A percentile compares a stretch with the other conserved stretches of the same genome.
Conservation (phyloP, 441 rosid genomes). For the Aquilaria agallochum region DNA sequence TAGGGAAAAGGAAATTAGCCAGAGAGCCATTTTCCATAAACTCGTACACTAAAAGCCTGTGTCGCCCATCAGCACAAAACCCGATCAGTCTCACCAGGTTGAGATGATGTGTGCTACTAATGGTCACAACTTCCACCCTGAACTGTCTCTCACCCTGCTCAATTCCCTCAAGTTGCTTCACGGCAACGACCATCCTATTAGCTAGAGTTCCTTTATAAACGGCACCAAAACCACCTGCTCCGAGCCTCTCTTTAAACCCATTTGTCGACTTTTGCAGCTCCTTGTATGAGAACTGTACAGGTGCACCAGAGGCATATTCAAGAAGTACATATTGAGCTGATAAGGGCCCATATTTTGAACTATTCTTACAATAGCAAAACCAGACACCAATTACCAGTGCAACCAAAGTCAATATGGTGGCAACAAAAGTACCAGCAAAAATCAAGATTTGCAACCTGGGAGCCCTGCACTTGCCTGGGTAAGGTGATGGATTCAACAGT, state of each 20-base stretch:
- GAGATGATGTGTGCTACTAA: slow-evolving; percentile 62
- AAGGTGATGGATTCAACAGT: slow-evolving; percentile 27
- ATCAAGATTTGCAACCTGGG: slow-evolving; percentile 35
- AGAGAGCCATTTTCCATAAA: slow-evolving; percentile 58
- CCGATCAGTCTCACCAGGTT: slow-evolving; percentile 58
- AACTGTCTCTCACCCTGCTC: slow-evolving; percentile 64
- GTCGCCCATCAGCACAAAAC: slow-evolving; percentile 54
- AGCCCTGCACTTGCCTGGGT: slow-evolving; percentile 13
- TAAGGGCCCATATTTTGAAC: slow-evolving; percentile 28
- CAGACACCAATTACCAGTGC: slow-evolving; percentile 40
- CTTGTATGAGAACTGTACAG: slow-evolving; percentile 53
- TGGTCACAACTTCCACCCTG: slow-evolving; percentile 62
- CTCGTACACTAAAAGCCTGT: slow-evolving; percentile 56
- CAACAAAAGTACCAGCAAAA: slow-evolving; percentile 24
- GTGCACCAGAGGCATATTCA: slow-evolving; percentile 63
- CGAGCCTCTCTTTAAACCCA: slow-evolving; percentile 54
- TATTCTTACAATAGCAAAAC: slow-evolving; percentile 41
- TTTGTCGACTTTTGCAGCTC: slow-evolving; percentile 46
- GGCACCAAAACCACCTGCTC: slow-evolving; percentile 62
- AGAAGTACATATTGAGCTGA: slow-evolving; percentile 50
- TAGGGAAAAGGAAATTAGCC: slow-evolving; percentile 41
- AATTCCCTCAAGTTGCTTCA: slow-evolving; percentile 60
- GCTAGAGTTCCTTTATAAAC: slow-evolving; percentile 64
- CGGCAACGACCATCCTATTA: slow-evolving; percentile 40
- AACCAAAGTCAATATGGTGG: slow-evolving; percentile 26